A percentile compares a stretch with the other conserved stretches of the same genome.
These are phyloP conservation scores for Fusarium veterinarium DNA, from an alignment of 2,329 filamentous ascomycete genomes.

Conservation along the genomic window DNA sequence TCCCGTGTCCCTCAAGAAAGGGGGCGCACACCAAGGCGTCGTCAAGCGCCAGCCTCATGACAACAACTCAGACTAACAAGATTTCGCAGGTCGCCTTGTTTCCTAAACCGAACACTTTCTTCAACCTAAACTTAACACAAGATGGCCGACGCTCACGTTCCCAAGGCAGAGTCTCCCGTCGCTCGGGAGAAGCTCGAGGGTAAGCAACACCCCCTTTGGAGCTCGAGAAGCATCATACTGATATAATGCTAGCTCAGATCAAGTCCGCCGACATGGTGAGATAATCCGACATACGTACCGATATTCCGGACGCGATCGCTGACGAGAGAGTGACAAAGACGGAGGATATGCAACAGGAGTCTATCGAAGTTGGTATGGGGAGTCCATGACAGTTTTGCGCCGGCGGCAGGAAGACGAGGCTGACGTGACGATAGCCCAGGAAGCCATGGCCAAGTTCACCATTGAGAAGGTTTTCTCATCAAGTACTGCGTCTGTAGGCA, in stretches of 20 bases:
- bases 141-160: constrained; percentile 54
- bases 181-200: constrained; percentile 82
- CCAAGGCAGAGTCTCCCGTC: constrained; percentile 57
- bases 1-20: constrained; percentile 10
- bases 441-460: constrained; percentile 72
- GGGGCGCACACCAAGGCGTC: constrained; percentile 34
- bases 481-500: neutral
- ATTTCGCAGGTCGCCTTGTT: constrained; percentile 16
- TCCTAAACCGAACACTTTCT: constrained; percentile 21
- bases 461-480: constrained; percentile 65
- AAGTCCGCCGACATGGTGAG: constrained; percentile 99
- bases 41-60: constrained; percentile 31
- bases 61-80: constrained; percentile 20
- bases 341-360: constrained; percentile 97
- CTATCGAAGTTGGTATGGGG: constrained; percentile 89
- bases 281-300: constrained; percentile 16
- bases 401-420: constrained; percentile 25
- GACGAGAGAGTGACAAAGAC: constrained; percentile 67
- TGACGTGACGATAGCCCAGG: constrained; percentile 62
- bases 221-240: constrained; percentile 10
- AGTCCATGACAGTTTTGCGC: constrained; percentile 3
- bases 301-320: constrained; percentile 39
- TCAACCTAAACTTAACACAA: constrained; percentile 22
- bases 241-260: constrained; percentile 77
- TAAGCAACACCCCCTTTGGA: constrained; percentile 50